phyloP scores from a whole-genome alignment of 106 monocot genomes.

The Triglochin maritima region DNA sequence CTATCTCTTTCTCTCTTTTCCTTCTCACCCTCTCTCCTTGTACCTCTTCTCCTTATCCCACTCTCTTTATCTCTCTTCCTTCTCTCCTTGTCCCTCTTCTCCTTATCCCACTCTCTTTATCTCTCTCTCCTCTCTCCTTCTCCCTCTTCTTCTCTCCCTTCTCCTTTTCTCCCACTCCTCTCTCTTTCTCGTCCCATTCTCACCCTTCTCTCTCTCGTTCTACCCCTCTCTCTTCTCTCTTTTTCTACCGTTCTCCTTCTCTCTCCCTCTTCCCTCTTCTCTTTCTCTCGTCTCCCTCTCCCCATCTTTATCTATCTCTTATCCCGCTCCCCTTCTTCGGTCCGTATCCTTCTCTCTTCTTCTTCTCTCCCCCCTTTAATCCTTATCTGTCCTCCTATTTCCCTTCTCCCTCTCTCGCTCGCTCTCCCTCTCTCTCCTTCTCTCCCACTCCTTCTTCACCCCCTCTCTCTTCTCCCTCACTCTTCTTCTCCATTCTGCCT shows the following conservation, averaged over 20 bases:
- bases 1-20: neutral
- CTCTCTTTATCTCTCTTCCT: neutral
- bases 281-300: neutral
- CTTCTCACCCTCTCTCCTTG: neutral
- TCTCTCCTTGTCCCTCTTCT: neutral
- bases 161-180: too few relatives aligned
- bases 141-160: neutral
- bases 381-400: too few relatives aligned
- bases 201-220: neutral
- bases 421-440: neutral
- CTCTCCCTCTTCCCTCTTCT: neutral
- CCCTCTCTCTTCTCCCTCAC: too few relatives aligned
- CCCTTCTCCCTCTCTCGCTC: neutral
- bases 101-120: too few relatives aligned
- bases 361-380: neutral
- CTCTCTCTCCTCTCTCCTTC: neutral
- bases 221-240: neutral
- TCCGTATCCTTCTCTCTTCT: neutral
- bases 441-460: neutral
- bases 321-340: neutral
- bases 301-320: neutral
- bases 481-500: too few relatives aligned
- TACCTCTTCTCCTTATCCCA: neutral
- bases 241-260: neutral
- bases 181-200: too few relatives aligned